Evolutionary conservation across 116 monocot species (phyloP), one percentile per base, ranked within the genome.

Genomic region (Dioscorea cayenensis): DNA sequence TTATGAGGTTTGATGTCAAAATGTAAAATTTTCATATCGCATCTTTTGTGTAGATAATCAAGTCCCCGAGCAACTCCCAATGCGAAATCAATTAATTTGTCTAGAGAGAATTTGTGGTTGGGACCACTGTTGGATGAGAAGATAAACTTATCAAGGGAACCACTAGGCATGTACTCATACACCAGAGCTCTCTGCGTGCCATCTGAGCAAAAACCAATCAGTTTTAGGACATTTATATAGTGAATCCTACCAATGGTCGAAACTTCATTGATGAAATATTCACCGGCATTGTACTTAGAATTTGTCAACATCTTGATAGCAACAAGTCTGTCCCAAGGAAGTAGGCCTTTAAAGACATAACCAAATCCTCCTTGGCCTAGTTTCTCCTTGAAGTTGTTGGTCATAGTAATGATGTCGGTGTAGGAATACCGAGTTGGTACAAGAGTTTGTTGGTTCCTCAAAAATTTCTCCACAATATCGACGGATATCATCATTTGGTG

Each of bases 201-300:
- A n/a, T n/a, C n/a, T n/a, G n/a, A n/a, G n/a, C n/a, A n/a, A n/a
- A n/a, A n/a, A n/a, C 77, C 76, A 17, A 82, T 16, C 18, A 85
- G 77, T 16, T 66, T 60, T 9, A 80, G 71, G 17, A 82, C 63
- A 58, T 85, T 85, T 35, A 63, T 7, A 65, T 86, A 82, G 69
- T 79, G 81, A 55, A 81, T 86, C 28, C 52, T 78, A n/a, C 82
- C 82, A 48, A 86, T 81, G 27, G 77, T 82, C 22, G 85, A 75
- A 6, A 76, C 78, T 70, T 84, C 80, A 38, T 64, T 84, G 50
- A 74, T 80, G 65, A 84, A 79, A 6, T 84, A 79, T 19, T 84
- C 84, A 3, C 79, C 84, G 29, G 29, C 3, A 18, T 73, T 52
- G 52, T 43, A 64, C 28, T 52, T 72, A 64, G 78, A 75, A 55